Evolutionary conservation across 73 alveolate species (phyloP).

Genomic region (Halteria grandinella): DNA sequence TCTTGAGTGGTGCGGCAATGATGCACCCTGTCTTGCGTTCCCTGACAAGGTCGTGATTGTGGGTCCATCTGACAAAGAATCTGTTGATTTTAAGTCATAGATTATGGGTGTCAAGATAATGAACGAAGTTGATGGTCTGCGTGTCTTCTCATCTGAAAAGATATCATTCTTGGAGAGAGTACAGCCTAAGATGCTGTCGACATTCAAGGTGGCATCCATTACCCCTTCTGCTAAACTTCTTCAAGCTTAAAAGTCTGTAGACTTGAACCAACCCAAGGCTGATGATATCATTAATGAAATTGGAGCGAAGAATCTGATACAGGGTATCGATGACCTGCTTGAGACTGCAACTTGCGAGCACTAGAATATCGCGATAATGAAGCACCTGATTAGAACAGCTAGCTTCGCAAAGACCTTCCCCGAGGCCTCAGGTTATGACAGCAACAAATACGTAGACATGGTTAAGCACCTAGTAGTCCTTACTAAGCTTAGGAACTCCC

Average conservation of each 20-base stretch:
- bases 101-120: slow-evolving; percentile 45
- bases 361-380: slow-evolving; percentile 35
- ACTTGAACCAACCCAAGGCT: slow-evolving; percentile 51
- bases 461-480: slow-evolving; percentile 56
- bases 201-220: slow-evolving; percentile 57
- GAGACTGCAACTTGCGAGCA: slow-evolving; percentile 70
- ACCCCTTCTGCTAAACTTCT: slow-evolving; percentile 60
- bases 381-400: slow-evolving; percentile 62
- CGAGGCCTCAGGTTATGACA: slow-evolving; percentile 44
- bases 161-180: slow-evolving; percentile 66
- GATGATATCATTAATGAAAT: slow-evolving; percentile 70
- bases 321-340: slow-evolving; percentile 64
- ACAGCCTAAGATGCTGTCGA: slow-evolving; percentile 31
- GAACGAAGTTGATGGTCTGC: slow-evolving; percentile 65
- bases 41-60: slow-evolving; percentile 51
- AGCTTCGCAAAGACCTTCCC: slow-evolving; percentile 63
- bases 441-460: slow-evolving; percentile 62
- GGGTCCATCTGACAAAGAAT: slow-evolving; percentile 53
- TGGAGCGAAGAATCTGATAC: slow-evolving; percentile 30
- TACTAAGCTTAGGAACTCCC: slow-evolving; percentile 57
- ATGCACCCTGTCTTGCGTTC: slow-evolving; percentile 54
- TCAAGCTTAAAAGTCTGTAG: slow-evolving; percentile 62
- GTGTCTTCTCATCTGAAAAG: slow-evolving; percentile 48
- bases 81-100: slow-evolving; percentile 1
- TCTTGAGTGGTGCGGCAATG: slow-evolving; percentile 69